Base-by-base conservation (phyloP, 352 stramenopile species). In the Globisporangium apiculatum region DNA sequence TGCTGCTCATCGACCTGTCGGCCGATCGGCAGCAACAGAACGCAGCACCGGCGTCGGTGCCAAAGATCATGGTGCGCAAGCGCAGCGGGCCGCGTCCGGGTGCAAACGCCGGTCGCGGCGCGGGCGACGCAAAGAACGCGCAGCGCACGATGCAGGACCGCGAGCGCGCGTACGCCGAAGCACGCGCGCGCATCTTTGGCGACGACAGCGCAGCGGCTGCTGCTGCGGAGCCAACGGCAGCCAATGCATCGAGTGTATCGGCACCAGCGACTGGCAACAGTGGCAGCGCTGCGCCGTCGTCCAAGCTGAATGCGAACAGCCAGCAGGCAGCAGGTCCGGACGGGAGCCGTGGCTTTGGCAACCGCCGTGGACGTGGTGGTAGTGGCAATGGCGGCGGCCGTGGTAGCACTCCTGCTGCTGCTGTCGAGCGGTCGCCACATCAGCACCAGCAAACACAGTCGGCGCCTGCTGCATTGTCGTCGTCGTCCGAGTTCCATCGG, bases 61-160 rank as follows among this genome's bases (percentile, higher is more conserved):
- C 85, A 8, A 96, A 93, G 47, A 98, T 98, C 64, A 98, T 98
- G 90, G 88, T 97, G 64, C 86, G 91, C 15, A 96, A 93, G 58
- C 64, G 62, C 17, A 71, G 61, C 17, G 68, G 67, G 1, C 55
- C 66, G 8, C 66, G 71, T 40, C 67, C 71, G 2, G 73, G 72
- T 0, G 53, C 62, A 0, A 79, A 79, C 48, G 69, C 64, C 11
- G 79, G 73, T 5, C 35, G 50, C 2, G 53, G 49, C 31, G 31
- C 45, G n/a, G 66, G 65, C 0, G 70, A 83, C 46, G 49, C 47
- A 15, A 91, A 76, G 51, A 73, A 73, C 40, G 73, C 77, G 48
- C 58, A 64, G 46, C 80, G 85, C 1, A 87, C 87, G 15, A 91
- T 98, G 48, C 77, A 94, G 61, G 94, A 98, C 68, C 94, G 90